Evolutionary conservation across 108 stramenopile genomes (phyloP).

Genomic region (Skeletonema tropicum): DNA sequence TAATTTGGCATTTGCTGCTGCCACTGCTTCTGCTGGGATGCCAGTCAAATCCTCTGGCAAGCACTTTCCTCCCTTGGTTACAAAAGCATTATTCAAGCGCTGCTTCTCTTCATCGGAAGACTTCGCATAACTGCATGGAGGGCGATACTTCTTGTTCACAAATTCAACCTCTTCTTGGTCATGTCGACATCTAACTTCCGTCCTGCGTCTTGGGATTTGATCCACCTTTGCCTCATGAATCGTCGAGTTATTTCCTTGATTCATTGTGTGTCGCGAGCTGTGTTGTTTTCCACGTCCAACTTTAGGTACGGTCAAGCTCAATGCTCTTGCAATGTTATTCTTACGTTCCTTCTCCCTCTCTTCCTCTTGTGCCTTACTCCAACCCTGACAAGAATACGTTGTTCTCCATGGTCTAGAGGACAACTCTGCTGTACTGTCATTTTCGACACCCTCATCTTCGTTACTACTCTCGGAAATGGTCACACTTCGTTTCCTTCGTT

Average conservation of each 20-base stretch:
- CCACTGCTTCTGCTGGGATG: neutral
- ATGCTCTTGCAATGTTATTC: constrained; percentile 18
- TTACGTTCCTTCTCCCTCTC: constrained; percentile 33
- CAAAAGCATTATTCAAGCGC: constrained; percentile 20
- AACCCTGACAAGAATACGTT: constrained; percentile 28
- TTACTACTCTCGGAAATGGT: neutral
- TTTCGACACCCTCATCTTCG: neutral
- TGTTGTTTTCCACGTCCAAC: constrained; percentile 20
- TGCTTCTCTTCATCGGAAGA: constrained; percentile 42
- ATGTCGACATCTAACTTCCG: constrained; percentile 10
- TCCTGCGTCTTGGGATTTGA: constrained; percentile 36
- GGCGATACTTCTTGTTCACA: constrained; percentile 37
- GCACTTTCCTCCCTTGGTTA: constrained; percentile 17
- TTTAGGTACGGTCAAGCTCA: constrained; percentile 32
- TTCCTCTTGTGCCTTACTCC: constrained; percentile 15
- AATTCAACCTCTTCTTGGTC: constrained; percentile 14
- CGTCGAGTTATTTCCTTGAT: too few species aligned
- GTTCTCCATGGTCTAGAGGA: constrained; percentile 35
- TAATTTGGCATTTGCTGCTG: neutral
- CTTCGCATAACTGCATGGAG: constrained; percentile 13
- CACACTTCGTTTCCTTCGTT: constrained; percentile 5
- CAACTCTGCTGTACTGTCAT: neutral
- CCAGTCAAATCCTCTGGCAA: constrained; percentile 26
- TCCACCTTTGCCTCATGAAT: constrained; percentile 11
- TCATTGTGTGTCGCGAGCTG: neutral